Conservation (phyloP, 2,329 filamentous ascomycete genomes). For the Nectriaceae sp. region DNA sequence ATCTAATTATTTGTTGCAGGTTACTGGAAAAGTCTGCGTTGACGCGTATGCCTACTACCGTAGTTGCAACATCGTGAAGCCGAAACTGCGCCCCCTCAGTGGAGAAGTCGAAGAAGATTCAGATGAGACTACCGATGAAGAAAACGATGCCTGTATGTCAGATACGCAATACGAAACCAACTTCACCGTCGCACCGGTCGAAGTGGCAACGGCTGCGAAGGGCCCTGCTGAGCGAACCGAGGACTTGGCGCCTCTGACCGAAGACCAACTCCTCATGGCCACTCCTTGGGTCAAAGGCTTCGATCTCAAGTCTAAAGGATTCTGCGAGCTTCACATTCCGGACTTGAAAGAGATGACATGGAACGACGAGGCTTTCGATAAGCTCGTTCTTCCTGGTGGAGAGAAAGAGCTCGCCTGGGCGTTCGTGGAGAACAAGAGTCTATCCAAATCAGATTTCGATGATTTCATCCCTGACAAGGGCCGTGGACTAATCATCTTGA, state of each 20-base stretch:
- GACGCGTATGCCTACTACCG: constrained; percentile 39
- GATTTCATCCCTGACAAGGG: constrained; percentile 40
- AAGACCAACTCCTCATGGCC: constrained; percentile 37
- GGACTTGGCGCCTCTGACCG: constrained; percentile 29
- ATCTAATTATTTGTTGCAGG: constrained; percentile 1
- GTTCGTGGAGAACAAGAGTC: constrained; percentile 39
- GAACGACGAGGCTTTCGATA: constrained; percentile 39
- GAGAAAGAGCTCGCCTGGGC: constrained; percentile 42
- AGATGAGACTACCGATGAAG: neutral
- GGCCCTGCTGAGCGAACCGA: constrained; percentile 20
- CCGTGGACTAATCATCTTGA: constrained; percentile 46
- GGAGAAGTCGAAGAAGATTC: neutral
- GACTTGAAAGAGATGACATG: constrained; percentile 28
- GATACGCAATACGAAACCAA: constrained; percentile 5
- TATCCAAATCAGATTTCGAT: constrained; percentile 29
- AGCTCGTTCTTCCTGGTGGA: constrained; percentile 36
- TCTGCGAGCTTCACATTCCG: constrained; percentile 14
- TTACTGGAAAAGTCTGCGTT: constrained; percentile 34
- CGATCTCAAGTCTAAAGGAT: constrained; percentile 39
- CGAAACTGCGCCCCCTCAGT: constrained; percentile 19
- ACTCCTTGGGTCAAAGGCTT: constrained; percentile 40
- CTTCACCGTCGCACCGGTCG: constrained; percentile 11
- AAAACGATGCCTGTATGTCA: constrained; percentile 2
- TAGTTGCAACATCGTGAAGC: constrained; percentile 32
- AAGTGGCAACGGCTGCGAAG: constrained; percentile 8